These are phyloP conservation scores for Podila minutissima DNA, from an alignment of 192 early-diverging fungal species.

Conservation along the genomic window DNA sequence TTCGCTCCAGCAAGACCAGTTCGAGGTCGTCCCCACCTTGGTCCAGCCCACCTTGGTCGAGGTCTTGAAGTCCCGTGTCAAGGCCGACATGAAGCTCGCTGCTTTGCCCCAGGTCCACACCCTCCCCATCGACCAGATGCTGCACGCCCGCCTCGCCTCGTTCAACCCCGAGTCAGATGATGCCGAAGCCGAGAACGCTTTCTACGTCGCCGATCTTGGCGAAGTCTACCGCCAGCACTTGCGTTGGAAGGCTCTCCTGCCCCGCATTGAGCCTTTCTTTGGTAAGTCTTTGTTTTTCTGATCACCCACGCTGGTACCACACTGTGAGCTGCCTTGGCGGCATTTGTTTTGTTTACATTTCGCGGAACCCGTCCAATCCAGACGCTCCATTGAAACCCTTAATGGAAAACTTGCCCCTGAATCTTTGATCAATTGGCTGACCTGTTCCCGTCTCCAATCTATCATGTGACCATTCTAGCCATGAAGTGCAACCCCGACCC, in stretches of 20 bases:
- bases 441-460: background rate
- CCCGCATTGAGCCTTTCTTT: conserved; percentile 96
- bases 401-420: background rate
- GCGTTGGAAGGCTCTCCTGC: conserved; percentile 85
- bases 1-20: conserved; percentile 52
- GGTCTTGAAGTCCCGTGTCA: conserved; percentile 50
- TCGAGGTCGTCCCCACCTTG: conserved; percentile 50
- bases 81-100: conserved; percentile 39
- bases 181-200: conserved; percentile 84
- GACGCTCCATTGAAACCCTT: too few relatives aligned
- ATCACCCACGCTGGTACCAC: background rate
- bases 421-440: background rate
- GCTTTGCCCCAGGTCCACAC: conserved; percentile 48
- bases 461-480: conserved; percentile 54
- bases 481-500: conserved; percentile 97
- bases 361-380: background rate
- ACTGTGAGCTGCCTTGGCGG: too few relatives aligned
- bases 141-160: conserved; percentile 44
- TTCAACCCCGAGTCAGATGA: conserved; percentile 53
- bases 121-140: conserved; percentile 47
- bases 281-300: conserved; percentile 58
- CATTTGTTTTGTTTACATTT: background rate
- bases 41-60: conserved; percentile 52
- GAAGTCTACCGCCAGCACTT: conserved; percentile 88
- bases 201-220: conserved; percentile 95